Percentiles rank a stretch among this genome's conserved stretches.
Evolutionary conservation across 2,329 filamentous ascomycete genomes (phyloP).

Genomic region (Aureobasidium pullulans): DNA sequence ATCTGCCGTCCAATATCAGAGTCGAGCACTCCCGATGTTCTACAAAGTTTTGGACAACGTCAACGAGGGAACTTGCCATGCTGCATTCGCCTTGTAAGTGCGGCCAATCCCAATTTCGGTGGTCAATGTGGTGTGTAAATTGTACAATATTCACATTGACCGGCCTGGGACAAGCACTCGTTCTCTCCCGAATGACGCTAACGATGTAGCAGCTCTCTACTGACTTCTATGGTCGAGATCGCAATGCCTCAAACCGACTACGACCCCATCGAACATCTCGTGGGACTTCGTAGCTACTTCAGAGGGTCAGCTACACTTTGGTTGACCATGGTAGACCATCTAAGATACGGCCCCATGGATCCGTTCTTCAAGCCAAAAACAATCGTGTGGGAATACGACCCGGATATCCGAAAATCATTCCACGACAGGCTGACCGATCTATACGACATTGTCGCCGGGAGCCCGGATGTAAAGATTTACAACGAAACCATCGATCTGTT

Average conservation of each 20-base stretch:
- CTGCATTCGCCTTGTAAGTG: slow-evolving; percentile 9
- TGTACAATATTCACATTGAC: too few species aligned
- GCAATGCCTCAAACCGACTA: neutral
- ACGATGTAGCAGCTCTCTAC: neutral
- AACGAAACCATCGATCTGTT: slow-evolving; percentile 2
- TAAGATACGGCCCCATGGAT: neutral
- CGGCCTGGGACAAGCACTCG: too few species aligned
- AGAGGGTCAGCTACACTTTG: neutral
- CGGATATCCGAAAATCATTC: neutral
- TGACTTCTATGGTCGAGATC: neutral
- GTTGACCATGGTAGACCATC: neutral
- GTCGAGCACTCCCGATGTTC: neutral
- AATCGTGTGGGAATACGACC: neutral
- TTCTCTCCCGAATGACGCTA: neutral
- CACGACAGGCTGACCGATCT: neutral
- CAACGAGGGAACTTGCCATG: slow-evolving; percentile 4
- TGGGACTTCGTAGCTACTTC: neutral
- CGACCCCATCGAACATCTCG: slow-evolving; percentile 1
- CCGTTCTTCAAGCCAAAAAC: neutral
- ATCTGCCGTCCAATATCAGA: slow-evolving; percentile 5
- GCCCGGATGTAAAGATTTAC: neutral
- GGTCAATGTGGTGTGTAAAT: too few species aligned
- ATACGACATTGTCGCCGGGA: neutral
- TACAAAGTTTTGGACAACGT: neutral
- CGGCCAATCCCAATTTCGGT: too few species aligned